Base-by-base conservation (phyloP, 1,284 basidiomycete genomes). In the Cryptococcus neoformans region DNA sequence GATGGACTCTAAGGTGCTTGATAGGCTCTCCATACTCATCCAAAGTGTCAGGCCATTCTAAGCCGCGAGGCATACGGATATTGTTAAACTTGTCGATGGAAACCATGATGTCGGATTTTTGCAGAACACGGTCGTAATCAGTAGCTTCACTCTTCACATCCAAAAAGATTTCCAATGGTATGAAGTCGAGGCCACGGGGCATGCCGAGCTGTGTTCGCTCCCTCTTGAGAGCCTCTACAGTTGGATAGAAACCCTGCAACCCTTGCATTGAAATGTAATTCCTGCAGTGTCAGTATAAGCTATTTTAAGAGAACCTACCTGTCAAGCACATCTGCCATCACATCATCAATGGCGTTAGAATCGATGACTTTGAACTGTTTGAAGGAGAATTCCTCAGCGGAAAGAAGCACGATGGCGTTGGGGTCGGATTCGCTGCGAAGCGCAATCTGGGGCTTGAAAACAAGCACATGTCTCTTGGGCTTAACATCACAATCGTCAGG, bases 51-150 rank as follows among this genome's bases (percentile, higher is more conserved):
- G 62, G 74, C 74, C 59, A 78, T 59, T 59, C 81, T 76, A 53
- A 84, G 82, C 42, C 86, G 67, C 87, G 90, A 44, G 88, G 85
- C 51, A 96, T 79, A 35, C 92, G 86, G 10, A 95, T 82, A 48
- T 88, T 85, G 74, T 99, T 98, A 81, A 97, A 97, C 74, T 91
- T 92, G 81, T 99, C 95, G 72, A 94, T 91, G 54, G 88, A 86
- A 63, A 96, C 83, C 1, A 83, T 86, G 4, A 90, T 90, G 63
- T 92, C 87, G 0, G 93, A 92, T 72, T 92, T 89, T 7, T 90
- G 89, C 2, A 97, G 88, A 45, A 99, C 83, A 1, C 93, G 87
- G 68, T 95, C 90, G 73, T 94, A 94, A 54, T 87, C 85, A 53
- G 81, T 82, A 58, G 86, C 88, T 75, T 93, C 89, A 71, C 89